Conservation (phyloP, 202 grass and related monocot species). For the Musa balbisiana region DNA sequence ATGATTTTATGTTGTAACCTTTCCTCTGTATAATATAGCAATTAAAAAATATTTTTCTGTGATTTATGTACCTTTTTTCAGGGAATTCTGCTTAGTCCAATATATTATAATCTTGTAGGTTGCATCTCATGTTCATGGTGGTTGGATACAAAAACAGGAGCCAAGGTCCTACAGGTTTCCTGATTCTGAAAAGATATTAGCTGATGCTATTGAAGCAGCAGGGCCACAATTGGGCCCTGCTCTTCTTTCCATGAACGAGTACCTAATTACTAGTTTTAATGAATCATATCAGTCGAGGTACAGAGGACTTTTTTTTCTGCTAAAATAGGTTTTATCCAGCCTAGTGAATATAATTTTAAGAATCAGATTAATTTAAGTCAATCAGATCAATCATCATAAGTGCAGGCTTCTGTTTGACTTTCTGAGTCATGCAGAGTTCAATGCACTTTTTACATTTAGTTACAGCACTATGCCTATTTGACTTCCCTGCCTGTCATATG, state of each 20-base stretch:
- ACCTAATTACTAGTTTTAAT: conserved; percentile 38
- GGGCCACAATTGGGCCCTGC: conserved; percentile 29
- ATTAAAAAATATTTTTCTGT: too few relatives aligned
- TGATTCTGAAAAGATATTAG: conserved; percentile 27
- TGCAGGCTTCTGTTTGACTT: too few relatives aligned
- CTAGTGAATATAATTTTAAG: neutral
- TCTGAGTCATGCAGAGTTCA: too few relatives aligned
- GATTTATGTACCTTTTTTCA: too few relatives aligned
- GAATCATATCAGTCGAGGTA: conserved; percentile 48
- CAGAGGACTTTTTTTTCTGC: neutral
- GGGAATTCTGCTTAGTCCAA: neutral
- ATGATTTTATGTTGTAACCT: conserved; percentile 2
- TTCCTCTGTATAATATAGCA: neutral
- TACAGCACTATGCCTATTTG: too few relatives aligned
- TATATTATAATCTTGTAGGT: conserved; percentile 24
- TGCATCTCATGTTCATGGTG: conserved; percentile 31
- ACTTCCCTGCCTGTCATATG: too few relatives aligned
- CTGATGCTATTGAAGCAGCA: conserved; percentile 35
- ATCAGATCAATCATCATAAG: too few relatives aligned
- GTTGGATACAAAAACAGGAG: conserved; percentile 43
- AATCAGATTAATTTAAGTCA: too few relatives aligned
- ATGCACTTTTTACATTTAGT: too few relatives aligned
- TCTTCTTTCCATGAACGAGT: conserved; percentile 49
- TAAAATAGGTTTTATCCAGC: neutral
- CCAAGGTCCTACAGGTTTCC: conserved; percentile 33